A percentile compares a stretch with the other conserved stretches of the same genome.
These are phyloP conservation scores for Neonectria neomacrospora DNA, from an alignment of 2,329 filamentous ascomycete genomes.

Conservation along the genomic window DNA sequence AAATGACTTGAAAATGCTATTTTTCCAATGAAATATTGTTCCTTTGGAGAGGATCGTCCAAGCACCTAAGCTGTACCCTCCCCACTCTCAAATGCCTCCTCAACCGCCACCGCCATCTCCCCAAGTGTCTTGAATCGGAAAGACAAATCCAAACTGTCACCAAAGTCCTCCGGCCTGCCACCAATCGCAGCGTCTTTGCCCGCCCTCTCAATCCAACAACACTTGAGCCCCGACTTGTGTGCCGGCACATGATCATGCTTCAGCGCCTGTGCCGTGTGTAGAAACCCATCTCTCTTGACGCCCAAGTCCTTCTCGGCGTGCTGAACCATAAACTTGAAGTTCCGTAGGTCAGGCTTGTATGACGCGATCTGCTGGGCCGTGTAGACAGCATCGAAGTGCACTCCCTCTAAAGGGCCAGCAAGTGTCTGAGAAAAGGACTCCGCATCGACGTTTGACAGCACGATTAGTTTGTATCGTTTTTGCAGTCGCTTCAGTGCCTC, in stretches of 20 bases:
- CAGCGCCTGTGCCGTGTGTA: conserved; percentile 77
- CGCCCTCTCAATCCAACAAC: conserved; percentile 68
- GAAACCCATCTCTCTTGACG: conserved; percentile 61
- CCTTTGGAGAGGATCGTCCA: no score
- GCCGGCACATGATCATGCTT: conserved; percentile 75
- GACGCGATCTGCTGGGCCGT: conserved; percentile 76
- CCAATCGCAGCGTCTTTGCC: conserved; percentile 42
- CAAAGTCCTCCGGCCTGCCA: conserved; percentile 56
- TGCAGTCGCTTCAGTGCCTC: conserved; percentile 60
- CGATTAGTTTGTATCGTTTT: conserved; percentile 64
- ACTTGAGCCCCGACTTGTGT: conserved; percentile 64
- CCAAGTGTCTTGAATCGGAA: conserved; percentile 62
- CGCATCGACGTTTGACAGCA: conserved; percentile 66
- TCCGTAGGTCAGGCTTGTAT: conserved; percentile 74
- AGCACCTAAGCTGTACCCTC: not conserved
- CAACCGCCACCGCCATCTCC: conserved; percentile 63
- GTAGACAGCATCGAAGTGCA: conserved; percentile 68
- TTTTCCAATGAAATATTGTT: not conserved
- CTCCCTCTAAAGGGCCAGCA: conserved; percentile 57
- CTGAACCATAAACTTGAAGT: conserved; percentile 72
- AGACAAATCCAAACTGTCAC: conserved; percentile 59
- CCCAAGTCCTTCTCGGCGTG: conserved; percentile 64
- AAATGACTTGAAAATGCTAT: no score
- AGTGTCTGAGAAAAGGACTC: conserved; percentile 57
- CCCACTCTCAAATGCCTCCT: not conserved